phyloP scores from a whole-genome alignment of 768 basidiomycete genomes.

The Termitomyces bulborhizus region DNA sequence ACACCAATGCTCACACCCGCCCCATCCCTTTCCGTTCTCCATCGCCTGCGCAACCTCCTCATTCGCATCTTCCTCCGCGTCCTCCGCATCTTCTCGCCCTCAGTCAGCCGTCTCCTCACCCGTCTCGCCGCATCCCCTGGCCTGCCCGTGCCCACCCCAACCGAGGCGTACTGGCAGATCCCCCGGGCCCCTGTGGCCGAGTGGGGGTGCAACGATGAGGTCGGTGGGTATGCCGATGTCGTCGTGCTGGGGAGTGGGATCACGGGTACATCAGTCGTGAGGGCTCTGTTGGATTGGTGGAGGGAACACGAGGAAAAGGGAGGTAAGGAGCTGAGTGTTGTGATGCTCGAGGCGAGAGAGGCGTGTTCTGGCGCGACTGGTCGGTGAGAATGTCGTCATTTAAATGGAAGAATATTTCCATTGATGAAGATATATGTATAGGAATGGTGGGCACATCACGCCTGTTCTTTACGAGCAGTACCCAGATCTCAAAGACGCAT shows the following conservation, averaged over 20 bases:
- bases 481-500: slow-evolving; percentile 30
- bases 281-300: slow-evolving; percentile 39
- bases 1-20: background rate
- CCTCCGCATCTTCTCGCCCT: slow-evolving; percentile 16
- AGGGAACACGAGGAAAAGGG: slow-evolving; percentile 8
- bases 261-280: slow-evolving; percentile 57
- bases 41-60: slow-evolving; percentile 13
- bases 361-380: slow-evolving; percentile 71
- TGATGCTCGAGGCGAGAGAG: slow-evolving; percentile 81
- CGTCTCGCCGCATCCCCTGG: slow-evolving; percentile 39
- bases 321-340: slow-evolving; percentile 32
- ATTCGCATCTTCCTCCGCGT: slow-evolving; percentile 13
- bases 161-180: slow-evolving; percentile 57
- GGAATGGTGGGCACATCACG: slow-evolving; percentile 68
- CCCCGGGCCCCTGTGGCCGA: slow-evolving; percentile 43
- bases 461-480: slow-evolving; percentile 60
- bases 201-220: slow-evolving; percentile 18
- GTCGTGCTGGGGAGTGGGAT: slow-evolving; percentile 78
- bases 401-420: background rate
- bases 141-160: slow-evolving; percentile 49
- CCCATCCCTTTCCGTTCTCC: background rate
- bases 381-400: slow-evolving; percentile 31
- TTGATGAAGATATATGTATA: slow-evolving; percentile 14
- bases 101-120: slow-evolving; percentile 18
- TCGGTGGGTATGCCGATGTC: slow-evolving; percentile 49